phyloP scores from a whole-genome alignment of 805 yeast genomes.

The Zygotorulaspora florentina region DNA sequence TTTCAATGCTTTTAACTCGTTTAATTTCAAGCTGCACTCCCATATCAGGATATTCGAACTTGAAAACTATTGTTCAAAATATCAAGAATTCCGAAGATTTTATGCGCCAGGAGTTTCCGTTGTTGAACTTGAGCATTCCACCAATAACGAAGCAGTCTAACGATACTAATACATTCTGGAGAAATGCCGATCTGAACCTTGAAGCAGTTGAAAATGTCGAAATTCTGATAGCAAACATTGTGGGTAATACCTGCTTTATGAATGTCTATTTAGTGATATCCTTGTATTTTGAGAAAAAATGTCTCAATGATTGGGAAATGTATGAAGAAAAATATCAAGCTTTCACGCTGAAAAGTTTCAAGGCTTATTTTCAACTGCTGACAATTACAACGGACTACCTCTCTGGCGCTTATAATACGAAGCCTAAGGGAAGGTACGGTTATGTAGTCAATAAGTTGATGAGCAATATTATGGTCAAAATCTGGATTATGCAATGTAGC shows the following conservation, averaged over 20 bases:
- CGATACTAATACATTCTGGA: background rate
- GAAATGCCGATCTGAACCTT: background rate
- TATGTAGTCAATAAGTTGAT: conserved; percentile 14
- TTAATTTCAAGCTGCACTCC: background rate
- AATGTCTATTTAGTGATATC: conserved; percentile 10
- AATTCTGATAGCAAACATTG: conserved; percentile 13
- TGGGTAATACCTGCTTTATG: conserved; percentile 13
- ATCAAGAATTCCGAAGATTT: background rate
- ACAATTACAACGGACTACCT: background rate
- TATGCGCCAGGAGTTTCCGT: background rate
- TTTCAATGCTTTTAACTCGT: background rate
- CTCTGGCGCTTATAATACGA: background rate
- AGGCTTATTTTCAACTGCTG: background rate
- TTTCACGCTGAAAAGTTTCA: conserved; percentile 4
- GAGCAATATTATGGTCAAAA: conserved; percentile 9
- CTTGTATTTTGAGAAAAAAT: conserved; percentile 16
- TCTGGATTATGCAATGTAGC: conserved; percentile 16
- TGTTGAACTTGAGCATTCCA: background rate
- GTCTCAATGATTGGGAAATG: conserved; percentile 2
- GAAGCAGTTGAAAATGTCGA: conserved; percentile 8
- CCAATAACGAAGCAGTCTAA: background rate
- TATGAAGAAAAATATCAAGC: conserved; percentile 10
- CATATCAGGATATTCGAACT: background rate
- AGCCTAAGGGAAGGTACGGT: background rate
- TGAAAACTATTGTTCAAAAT: background rate